These are phyloP conservation scores for Penicillium sp. DNA, from an alignment of 2,329 filamentous ascomycete species.

Conservation along the genomic window DNA sequence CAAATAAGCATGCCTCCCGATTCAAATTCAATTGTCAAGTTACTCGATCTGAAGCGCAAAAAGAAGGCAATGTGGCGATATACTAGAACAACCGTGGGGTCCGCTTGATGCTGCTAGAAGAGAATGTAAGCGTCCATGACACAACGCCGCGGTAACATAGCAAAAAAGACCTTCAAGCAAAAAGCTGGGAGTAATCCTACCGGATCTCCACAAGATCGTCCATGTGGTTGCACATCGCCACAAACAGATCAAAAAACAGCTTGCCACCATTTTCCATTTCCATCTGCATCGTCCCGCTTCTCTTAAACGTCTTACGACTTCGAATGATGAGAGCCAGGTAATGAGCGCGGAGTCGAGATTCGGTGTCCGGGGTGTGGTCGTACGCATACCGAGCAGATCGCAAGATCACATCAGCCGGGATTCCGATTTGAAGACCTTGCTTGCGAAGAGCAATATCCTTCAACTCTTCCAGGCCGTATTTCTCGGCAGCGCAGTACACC, in stretches of 20 bases:
- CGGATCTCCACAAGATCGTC: conserved; percentile 90
- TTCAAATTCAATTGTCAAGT: conserved; percentile 29
- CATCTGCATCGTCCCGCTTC: conserved; percentile 96
- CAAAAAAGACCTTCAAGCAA: conserved; percentile 14
- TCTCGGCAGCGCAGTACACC: conserved; percentile 89
- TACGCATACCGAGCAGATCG: conserved; percentile 93
- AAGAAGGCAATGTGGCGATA: conserved; percentile 15
- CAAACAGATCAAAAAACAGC: conserved; percentile 97
- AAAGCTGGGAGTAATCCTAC: conserved; percentile 52
- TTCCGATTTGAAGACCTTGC: conserved; percentile 89
- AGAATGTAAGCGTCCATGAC: conserved; percentile 19
- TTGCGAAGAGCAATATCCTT: conserved; percentile 90
- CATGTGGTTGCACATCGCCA: conserved; percentile 97
- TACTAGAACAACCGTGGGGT: conserved; percentile 55
- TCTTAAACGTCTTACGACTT: conserved; percentile 96
- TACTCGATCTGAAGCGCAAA: conserved; percentile 25
- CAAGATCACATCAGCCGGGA: conserved; percentile 88
- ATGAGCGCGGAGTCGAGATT: conserved; percentile 90
- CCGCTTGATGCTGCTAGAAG: conserved; percentile 48
- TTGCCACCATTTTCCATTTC: conserved; percentile 96
- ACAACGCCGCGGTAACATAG: conserved; percentile 10
- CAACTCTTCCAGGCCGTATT: conserved; percentile 88
- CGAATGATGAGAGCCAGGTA: conserved; percentile 97
- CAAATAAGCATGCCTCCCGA: conserved; percentile 19
- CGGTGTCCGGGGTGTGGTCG: conserved; percentile 88